phyloP scores from a whole-genome alignment of 441 rosid species.

The Melastoma candidum region DNA sequence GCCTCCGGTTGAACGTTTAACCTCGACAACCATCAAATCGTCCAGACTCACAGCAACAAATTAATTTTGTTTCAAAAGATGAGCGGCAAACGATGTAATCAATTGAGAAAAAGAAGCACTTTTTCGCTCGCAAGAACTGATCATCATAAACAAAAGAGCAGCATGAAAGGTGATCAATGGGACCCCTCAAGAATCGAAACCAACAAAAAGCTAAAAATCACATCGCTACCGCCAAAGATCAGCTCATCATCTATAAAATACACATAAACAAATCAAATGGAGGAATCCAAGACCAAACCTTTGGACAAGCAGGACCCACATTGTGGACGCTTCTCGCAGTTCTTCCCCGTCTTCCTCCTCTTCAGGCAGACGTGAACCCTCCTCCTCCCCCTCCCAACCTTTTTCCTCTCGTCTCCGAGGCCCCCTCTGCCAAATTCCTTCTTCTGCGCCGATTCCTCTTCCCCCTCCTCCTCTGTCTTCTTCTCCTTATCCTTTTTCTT shows the following conservation, averaged over 20 bases:
- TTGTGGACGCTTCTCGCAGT: constrained; percentile 19
- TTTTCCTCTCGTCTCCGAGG: too few species aligned
- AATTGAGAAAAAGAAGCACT: too few species aligned
- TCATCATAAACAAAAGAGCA: too few species aligned
- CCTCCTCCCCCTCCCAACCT: constrained; percentile 11
- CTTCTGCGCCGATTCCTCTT: constrained; percentile 10
- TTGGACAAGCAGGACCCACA: constrained; percentile 27
- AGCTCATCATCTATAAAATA: background rate
- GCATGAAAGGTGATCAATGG: background rate
- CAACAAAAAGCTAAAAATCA: constrained; percentile 1
- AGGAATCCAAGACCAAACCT: constrained; percentile 17
- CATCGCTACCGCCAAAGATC: too few species aligned
- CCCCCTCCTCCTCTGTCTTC: constrained; percentile 7
- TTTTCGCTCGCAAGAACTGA: too few species aligned
- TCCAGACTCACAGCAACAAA: too few species aligned
- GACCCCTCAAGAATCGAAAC: background rate
- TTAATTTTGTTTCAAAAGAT: too few species aligned
- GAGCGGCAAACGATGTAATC: too few species aligned
- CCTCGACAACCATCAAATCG: too few species aligned
- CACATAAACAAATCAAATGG: constrained; percentile 3
- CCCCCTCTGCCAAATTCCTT: constrained; percentile 25
- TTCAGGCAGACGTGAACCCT: constrained; percentile 39
- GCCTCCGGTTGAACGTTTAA: too few species aligned
- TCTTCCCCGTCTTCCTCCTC: constrained; percentile 47
- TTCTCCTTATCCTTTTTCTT: constrained; percentile 22